phyloP scores from a whole-genome alignment of 306 rosid species.

The Prosopis cineraria region DNA sequence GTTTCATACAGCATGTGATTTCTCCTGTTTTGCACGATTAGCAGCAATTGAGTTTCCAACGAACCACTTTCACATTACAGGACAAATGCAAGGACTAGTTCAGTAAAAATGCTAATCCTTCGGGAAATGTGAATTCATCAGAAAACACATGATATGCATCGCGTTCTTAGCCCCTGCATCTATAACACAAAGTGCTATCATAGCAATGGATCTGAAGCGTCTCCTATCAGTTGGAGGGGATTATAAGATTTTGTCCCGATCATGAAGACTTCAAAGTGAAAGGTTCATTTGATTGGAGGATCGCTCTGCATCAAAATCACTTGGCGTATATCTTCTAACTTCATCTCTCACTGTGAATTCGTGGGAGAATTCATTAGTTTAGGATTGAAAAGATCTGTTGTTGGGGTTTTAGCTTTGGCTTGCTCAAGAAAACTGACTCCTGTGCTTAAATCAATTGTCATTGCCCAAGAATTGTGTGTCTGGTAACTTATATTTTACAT shows the following conservation, averaged over 20 bases:
- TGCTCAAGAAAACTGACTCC: slow-evolving; percentile 96
- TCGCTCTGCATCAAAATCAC: slow-evolving; percentile 84
- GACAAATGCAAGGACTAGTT: slow-evolving; percentile 34
- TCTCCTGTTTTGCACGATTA: slow-evolving; percentile 13
- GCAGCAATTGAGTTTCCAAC: slow-evolving; percentile 28
- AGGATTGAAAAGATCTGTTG: slow-evolving; percentile 87
- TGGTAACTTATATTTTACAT: too few relatives aligned
- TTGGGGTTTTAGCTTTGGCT: slow-evolving; percentile 94
- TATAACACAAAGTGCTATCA: slow-evolving; percentile 48
- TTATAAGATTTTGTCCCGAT: slow-evolving; percentile 68
- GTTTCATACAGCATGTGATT: background rate
- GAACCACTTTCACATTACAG: slow-evolving; percentile 41
- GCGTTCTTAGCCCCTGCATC: slow-evolving; percentile 33
- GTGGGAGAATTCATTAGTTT: slow-evolving; percentile 90
- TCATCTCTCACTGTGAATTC: slow-evolving; percentile 88
- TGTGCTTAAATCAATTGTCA: slow-evolving; percentile 83
- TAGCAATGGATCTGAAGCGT: slow-evolving; percentile 34
- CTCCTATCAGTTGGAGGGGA: slow-evolving; percentile 72
- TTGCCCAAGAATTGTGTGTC: too few relatives aligned
- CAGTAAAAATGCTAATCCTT: slow-evolving; percentile 42
- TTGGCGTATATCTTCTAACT: slow-evolving; percentile 89
- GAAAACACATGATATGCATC: slow-evolving; percentile 42
- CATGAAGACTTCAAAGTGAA: slow-evolving; percentile 68
- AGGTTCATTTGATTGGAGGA: slow-evolving; percentile 85
- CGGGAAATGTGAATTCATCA: slow-evolving; percentile 35